Base-by-base conservation (phyloP, 352 stramenopile species). In the Globisporangium cystogenes region DNA sequence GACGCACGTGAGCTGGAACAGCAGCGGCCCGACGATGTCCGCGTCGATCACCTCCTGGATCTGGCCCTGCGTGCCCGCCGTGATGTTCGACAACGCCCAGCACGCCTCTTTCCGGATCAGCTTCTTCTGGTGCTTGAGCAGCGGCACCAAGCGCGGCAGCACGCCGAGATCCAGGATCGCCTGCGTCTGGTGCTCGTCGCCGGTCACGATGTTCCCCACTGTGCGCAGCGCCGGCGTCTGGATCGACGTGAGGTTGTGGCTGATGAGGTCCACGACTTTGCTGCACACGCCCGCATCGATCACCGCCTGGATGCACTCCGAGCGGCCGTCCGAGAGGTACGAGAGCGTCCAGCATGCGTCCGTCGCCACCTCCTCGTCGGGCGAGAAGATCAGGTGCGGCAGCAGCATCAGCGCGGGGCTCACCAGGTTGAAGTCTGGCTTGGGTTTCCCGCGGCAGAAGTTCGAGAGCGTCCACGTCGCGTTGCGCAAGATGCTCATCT, bases 51-150 rank as follows among this genome's bases (percentile, higher is more conserved):
- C 96, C 31, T 86, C 88, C 69, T 99, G 94, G 53, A 99, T 99
- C 82, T 99, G 97, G 60, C 98, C 90, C 74, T 98, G 93, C 78
- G 97, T 99, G 44, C 97, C 97, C 6, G 97, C 97, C 26, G 96
- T 99, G 70, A 99, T 99, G 76, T 99, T 99, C 24, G 95, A 99
- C 55, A 99, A 94, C 27, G 97, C 99, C 97, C 97, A 99, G 79
- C 96, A 99, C 3, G 97, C 96, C 72, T 99, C 97, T 72, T 99
- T 99, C 55, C 96, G 84, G 65, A 99, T 99, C 5, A 93, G 91
- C 73, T 99, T 99, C 82, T 99, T 99, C 6, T 89, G 87, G 59
- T 76, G 91, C 59, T 90, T 89, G 10, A 99, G 74, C 41, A 99
- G 82, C 11, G 90, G 83, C 44, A 98, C 83, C 42, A 99, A 73